Evolutionary conservation across 139 green algal genomes (phyloP).

Genomic region (Volvox africanus): DNA sequence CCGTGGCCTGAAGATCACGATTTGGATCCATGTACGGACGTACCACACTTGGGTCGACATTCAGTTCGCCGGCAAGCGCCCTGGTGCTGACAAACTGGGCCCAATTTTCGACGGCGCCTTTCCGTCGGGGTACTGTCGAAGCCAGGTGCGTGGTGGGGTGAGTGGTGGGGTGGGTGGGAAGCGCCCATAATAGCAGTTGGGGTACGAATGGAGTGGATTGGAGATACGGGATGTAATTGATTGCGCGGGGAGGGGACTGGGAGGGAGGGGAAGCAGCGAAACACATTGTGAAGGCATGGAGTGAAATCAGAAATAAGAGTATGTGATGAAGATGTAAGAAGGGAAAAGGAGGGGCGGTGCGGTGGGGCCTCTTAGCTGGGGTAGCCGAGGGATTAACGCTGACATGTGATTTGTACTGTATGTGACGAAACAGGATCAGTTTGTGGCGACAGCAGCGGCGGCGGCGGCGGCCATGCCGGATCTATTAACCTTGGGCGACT

Average conservation of each 20-base stretch:
- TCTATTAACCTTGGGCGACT: conserved; percentile 37
- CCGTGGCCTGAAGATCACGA: conserved; percentile 53
- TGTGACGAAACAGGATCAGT: conserved; percentile 35
- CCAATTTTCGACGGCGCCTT: conserved; percentile 54
- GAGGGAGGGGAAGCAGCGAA: too few species aligned
- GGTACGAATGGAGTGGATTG: too few species aligned
- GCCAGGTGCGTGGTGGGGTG: neutral
- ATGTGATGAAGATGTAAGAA: too few species aligned
- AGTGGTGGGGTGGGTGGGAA: neutral
- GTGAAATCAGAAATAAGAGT: too few species aligned
- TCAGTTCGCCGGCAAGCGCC: conserved; percentile 53
- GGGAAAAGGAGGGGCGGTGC: too few species aligned
- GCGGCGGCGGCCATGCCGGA: conserved; percentile 20
- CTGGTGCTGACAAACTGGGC: conserved; percentile 59
- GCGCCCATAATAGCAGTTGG: too few species aligned
- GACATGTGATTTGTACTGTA: too few species aligned
- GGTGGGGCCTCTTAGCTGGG: too few species aligned
- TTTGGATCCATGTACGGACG: conserved; percentile 65
- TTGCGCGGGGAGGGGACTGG: too few species aligned
- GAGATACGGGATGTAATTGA: too few species aligned
- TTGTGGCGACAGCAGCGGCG: conserved; percentile 28
- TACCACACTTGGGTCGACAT: conserved; percentile 68
- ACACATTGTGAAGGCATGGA: too few species aligned
- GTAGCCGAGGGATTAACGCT: too few species aligned
- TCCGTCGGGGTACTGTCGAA: conserved; percentile 41